phyloP scores from a whole-genome alignment of 78 protist genomes.

The Isochrysis galbana region DNA sequence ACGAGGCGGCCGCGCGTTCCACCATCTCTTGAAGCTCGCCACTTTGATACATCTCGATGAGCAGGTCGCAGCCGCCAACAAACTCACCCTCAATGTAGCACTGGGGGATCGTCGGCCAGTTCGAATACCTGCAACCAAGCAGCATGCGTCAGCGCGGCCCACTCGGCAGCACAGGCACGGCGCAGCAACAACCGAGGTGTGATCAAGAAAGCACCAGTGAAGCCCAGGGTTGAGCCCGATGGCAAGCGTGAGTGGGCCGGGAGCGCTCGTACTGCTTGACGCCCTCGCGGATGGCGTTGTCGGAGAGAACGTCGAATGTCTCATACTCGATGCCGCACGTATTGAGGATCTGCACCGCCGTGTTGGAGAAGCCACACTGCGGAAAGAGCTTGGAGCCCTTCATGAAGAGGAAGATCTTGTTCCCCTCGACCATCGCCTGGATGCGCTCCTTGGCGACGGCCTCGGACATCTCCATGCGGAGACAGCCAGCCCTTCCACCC shows the following conservation, averaged over 20 bases:
- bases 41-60: conserved; percentile 60
- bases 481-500: too few relatives aligned
- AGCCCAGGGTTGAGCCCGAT: too few relatives aligned
- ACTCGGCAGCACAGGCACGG: too few relatives aligned
- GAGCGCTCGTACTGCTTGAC: conserved; percentile 53
- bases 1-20: not conserved
- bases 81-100: conserved; percentile 87
- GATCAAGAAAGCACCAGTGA: too few relatives aligned
- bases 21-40: conserved; percentile 65
- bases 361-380: conserved; percentile 86
- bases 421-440: not conserved
- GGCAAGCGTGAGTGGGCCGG: not conserved
- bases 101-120: conserved; percentile 95
- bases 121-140: conserved; percentile 37
- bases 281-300: conserved; percentile 55
- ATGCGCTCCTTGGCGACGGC: too few relatives aligned
- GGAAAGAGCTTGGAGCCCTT: conserved; percentile 85
- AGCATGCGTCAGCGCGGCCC: too few relatives aligned
- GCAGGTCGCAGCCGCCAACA: conserved; percentile 91
- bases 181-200: too few relatives aligned
- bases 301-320: not conserved
- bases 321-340: not conserved
- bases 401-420: conserved; percentile 75
- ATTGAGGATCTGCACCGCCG: conserved; percentile 66
- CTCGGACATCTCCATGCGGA: not conserved